Conservation (phyloP, 495 filamentous ascomycete genomes). For the Saxophila tyrrhenica region DNA sequence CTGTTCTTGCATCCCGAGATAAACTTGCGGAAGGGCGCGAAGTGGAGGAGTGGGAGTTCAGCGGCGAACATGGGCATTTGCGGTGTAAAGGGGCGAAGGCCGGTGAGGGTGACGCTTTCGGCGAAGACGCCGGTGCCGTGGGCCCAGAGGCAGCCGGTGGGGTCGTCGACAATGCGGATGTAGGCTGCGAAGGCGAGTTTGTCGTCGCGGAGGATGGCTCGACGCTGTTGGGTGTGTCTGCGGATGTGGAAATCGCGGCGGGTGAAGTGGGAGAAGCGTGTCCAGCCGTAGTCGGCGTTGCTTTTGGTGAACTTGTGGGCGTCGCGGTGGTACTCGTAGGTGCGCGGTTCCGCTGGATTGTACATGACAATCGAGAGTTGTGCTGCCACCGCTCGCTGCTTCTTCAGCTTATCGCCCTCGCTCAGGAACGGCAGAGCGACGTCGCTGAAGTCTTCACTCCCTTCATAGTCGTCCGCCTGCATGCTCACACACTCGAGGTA, state of each 20-base stretch:
- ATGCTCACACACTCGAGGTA: constrained; percentile 53
- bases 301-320: constrained; percentile 49
- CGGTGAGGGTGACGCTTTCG: constrained; percentile 44
- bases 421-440: constrained; percentile 25
- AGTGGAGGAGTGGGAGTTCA: constrained; percentile 45
- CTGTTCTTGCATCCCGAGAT: constrained; percentile 33
- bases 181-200: constrained; percentile 54
- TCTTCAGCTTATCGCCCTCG: background rate
- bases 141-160: constrained; percentile 53
- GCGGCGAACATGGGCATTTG: constrained; percentile 6
- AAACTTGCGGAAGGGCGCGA: constrained; percentile 47
- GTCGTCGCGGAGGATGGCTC: constrained; percentile 52
- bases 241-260: constrained; percentile 49
- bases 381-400: constrained; percentile 36
- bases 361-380: constrained; percentile 55
- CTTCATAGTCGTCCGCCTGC: constrained; percentile 32
- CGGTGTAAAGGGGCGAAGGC: constrained; percentile 33
- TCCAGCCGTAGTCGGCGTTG: constrained; percentile 57
- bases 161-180: constrained; percentile 51
- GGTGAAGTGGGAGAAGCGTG: constrained; percentile 47
- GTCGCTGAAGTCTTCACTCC: constrained; percentile 27
- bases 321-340: constrained; percentile 44
- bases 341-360: constrained; percentile 54
- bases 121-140: constrained; percentile 32
- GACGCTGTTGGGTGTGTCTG: constrained; percentile 46